These are phyloP conservation scores for Starmerella scarabaei DNA, from an alignment of 805 yeast species.

Conservation along the genomic window DNA sequence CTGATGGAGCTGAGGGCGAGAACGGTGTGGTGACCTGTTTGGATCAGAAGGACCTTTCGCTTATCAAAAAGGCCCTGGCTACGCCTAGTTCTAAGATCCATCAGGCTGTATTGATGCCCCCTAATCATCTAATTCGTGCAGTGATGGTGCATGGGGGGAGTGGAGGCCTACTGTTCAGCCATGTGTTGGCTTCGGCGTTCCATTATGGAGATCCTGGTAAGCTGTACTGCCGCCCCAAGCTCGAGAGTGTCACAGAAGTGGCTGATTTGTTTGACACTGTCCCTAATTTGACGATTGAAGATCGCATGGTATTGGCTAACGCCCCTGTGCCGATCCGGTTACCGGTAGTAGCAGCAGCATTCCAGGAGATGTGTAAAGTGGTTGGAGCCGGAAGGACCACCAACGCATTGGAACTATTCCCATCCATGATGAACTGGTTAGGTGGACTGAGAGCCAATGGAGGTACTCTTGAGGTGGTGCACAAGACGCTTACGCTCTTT, in stretches of 20 bases:
- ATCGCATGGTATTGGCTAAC: conserved; percentile 43
- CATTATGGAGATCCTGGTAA: conserved; percentile 1
- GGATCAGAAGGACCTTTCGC: not conserved
- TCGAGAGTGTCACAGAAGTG: conserved; percentile 21
- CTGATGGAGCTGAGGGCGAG: conserved; percentile 36
- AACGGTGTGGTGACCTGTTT: conserved; percentile 17
- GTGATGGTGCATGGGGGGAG: conserved; percentile 28
- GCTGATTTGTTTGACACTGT: conserved; percentile 36
- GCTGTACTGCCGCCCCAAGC: conserved; percentile 6
- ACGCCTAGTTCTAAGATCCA: conserved; percentile 26
- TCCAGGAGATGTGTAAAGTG: conserved; percentile 37
- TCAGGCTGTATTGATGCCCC: conserved; percentile 70
- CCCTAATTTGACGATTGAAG: conserved; percentile 38
- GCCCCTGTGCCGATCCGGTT: conserved; percentile 42
- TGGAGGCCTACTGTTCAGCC: conserved; percentile 7
- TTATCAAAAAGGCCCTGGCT: conserved; percentile 11
- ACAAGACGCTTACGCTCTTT: conserved; percentile 52
- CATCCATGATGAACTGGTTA: conserved; percentile 7
- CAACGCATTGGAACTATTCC: conserved; percentile 41
- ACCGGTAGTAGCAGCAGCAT: conserved; percentile 32
- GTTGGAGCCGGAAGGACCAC: conserved; percentile 44
- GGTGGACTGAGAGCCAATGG: not conserved
- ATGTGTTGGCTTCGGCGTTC: conserved; percentile 1
- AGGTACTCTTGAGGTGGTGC: conserved; percentile 46
- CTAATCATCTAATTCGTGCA: conserved; percentile 56